Conservation (phyloP, 2,329 filamentous ascomycete genomes). For the Diaporthe amygdali region DNA sequence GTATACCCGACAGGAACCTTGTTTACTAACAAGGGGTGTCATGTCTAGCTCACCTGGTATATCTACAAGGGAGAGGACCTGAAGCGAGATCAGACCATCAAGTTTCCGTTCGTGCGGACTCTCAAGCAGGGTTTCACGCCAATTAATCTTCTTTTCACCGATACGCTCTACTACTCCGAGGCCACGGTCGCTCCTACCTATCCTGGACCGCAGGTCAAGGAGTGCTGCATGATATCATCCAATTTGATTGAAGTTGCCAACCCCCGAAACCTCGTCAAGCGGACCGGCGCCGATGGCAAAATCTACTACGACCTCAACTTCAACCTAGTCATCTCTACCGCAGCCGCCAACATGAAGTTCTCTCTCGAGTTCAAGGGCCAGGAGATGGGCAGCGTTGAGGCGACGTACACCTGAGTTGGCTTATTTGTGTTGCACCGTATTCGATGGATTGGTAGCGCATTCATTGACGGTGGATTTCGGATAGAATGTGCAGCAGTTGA, state of each 20-base stretch:
- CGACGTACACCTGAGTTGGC: not conserved
- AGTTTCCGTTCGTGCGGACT: not conserved
- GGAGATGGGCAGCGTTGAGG: not conserved
- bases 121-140: not conserved
- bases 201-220: not conserved
- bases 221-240: not conserved
- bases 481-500: no score
- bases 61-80: not conserved
- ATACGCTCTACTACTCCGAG: not conserved
- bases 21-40: not conserved
- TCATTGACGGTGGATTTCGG: not conserved
- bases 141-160: not conserved
- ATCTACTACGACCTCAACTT: not conserved
- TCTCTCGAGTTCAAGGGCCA: not conserved
- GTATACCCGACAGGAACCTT: not conserved
- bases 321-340: not conserved
- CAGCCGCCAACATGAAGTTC: not conserved
- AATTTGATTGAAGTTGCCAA: not conserved
- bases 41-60: not conserved
- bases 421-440: not conserved
- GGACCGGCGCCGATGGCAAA: not conserved
- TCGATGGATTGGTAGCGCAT: not conserved
- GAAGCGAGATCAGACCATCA: not conserved
- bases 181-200: not conserved
- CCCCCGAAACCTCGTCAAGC: not conserved